Percentiles rank a stretch among this genome's conserved stretches.
Conservation (phyloP, 2,329 filamentous ascomycete genomes). For the Aspergillus novofumigatus region DNA sequence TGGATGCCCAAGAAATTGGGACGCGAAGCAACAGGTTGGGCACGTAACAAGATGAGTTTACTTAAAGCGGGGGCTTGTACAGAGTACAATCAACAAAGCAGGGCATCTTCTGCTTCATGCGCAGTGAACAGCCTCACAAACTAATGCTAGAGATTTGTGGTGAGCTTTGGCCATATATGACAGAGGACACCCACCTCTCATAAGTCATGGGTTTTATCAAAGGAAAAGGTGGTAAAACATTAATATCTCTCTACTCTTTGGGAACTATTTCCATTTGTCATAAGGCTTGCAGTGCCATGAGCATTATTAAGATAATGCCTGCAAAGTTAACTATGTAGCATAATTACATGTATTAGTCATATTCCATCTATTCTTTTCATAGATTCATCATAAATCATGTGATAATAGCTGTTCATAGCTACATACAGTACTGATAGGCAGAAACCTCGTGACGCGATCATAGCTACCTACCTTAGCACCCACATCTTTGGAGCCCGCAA, state of each 20-base stretch:
- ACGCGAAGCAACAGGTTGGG: slow-evolving; percentile 11
- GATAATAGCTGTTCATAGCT: neutral
- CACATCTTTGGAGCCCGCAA: neutral
- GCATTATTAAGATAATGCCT: too few species aligned
- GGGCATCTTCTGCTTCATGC: too few species aligned
- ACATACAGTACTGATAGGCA: slow-evolving; percentile 10
- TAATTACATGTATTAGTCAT: neutral
- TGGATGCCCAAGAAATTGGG: slow-evolving; percentile 11
- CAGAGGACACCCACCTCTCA: too few species aligned
- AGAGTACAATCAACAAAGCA: neutral
- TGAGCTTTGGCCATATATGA: too few species aligned
- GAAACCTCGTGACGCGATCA: slow-evolving; percentile 28
- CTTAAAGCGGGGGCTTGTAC: neutral
- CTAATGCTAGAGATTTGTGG: too few species aligned
- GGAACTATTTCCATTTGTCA: too few species aligned
- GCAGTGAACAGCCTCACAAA: too few species aligned
- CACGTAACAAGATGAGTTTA: slow-evolving; percentile 1
- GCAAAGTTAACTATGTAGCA: neutral
- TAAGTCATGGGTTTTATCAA: too few species aligned
- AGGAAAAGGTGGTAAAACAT: too few species aligned
- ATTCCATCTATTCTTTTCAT: neutral
- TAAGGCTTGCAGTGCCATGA: too few species aligned
- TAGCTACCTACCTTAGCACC: neutral
- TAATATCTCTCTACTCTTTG: too few species aligned
- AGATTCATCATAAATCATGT: slow-evolving; percentile 9